A percentile compares a stretch with the other conserved stretches of the same genome.
Evolutionary conservation across 176 grass and related monocot genomes (phyloP).

Genomic region (Cenchrus purpureus): DNA sequence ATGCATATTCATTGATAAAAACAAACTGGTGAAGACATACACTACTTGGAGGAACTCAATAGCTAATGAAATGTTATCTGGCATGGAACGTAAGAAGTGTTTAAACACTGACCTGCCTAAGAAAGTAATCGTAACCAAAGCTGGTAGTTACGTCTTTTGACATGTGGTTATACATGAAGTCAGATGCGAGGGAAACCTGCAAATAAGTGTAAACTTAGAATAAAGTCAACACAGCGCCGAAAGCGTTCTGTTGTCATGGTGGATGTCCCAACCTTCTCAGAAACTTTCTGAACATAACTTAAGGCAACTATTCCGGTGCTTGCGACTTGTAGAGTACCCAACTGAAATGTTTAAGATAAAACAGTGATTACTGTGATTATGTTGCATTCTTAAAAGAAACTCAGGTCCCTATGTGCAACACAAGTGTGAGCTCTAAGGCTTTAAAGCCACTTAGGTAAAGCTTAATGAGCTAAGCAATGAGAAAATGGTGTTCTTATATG

Average conservation of each 20-base stretch:
- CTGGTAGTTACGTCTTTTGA: slow-evolving; percentile 89
- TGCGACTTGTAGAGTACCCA: slow-evolving; percentile 90
- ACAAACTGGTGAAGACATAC: slow-evolving; percentile 8
- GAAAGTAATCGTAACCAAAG: slow-evolving; percentile 98
- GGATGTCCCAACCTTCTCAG: slow-evolving; percentile 78
- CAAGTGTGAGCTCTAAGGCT: background rate
- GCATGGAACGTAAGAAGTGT: background rate
- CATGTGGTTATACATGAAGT: slow-evolving; percentile 99
- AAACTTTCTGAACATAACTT: slow-evolving; percentile 98
- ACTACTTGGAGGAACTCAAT: slow-evolving; percentile 14
- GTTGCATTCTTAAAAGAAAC: slow-evolving; percentile 11
- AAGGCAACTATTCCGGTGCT: slow-evolving; percentile 96
- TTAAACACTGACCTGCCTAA: slow-evolving; percentile 76
- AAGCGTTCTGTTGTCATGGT: slow-evolving; percentile 1
- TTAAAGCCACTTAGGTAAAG: background rate
- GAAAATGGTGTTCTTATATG: background rate
- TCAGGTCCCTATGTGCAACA: background rate
- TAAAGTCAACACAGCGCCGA: slow-evolving; percentile 21
- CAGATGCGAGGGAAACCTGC: slow-evolving; percentile 93
- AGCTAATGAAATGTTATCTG: slow-evolving; percentile 26
- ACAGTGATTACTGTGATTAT: background rate
- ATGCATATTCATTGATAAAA: slow-evolving; percentile 7
- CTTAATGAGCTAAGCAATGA: slow-evolving; percentile 11
- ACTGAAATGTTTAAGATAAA: slow-evolving; percentile 54
- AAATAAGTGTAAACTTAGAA: slow-evolving; percentile 25